phyloP scores from a whole-genome alignment of 2,329 filamentous ascomycete species.

The Alternaria ethzedia region DNA sequence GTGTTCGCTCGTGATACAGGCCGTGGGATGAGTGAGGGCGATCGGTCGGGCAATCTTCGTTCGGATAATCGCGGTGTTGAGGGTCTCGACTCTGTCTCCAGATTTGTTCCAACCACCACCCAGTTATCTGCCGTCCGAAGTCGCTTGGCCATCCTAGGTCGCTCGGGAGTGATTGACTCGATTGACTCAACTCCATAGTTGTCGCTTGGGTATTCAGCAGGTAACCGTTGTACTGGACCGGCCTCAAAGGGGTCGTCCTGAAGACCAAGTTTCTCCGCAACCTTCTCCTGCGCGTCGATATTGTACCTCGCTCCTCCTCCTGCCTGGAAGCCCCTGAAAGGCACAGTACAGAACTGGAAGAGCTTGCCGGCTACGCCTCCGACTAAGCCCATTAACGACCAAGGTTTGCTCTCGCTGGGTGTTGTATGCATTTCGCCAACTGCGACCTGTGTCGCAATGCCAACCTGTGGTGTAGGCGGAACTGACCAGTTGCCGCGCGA shows the following conservation, averaged over 20 bases:
- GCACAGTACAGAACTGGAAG: constrained; percentile 78
- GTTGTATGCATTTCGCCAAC: constrained; percentile 20
- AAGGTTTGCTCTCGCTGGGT: constrained; percentile 32
- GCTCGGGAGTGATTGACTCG: constrained; percentile 52
- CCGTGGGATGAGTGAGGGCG: constrained; percentile 46
- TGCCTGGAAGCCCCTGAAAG: constrained; percentile 85
- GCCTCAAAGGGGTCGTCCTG: constrained; percentile 28
- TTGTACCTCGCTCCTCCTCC: constrained; percentile 79
- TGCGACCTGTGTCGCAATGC: constrained; percentile 17
- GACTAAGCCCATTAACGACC: constrained; percentile 63
- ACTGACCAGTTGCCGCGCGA: constrained; percentile 46
- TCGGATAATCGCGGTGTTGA: constrained; percentile 47
- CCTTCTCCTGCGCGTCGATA: constrained; percentile 51
- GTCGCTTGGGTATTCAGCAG: constrained; percentile 62
- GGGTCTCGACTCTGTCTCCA: constrained; percentile 63
- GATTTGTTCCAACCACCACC: constrained; percentile 55
- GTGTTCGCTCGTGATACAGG: constrained; percentile 33
- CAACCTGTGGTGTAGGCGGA: constrained; percentile 34
- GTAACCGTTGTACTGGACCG: constrained; percentile 42
- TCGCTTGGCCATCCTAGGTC: constrained; percentile 55
- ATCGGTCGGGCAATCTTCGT: constrained; percentile 34
- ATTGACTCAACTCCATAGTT: constrained; percentile 55
- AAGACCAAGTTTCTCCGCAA: constrained; percentile 31
- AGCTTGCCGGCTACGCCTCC: constrained; percentile 76
- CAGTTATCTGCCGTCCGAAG: constrained; percentile 56